Conservation (phyloP, 495 filamentous ascomycete species). For the Aspergillus indologenus region DNA sequence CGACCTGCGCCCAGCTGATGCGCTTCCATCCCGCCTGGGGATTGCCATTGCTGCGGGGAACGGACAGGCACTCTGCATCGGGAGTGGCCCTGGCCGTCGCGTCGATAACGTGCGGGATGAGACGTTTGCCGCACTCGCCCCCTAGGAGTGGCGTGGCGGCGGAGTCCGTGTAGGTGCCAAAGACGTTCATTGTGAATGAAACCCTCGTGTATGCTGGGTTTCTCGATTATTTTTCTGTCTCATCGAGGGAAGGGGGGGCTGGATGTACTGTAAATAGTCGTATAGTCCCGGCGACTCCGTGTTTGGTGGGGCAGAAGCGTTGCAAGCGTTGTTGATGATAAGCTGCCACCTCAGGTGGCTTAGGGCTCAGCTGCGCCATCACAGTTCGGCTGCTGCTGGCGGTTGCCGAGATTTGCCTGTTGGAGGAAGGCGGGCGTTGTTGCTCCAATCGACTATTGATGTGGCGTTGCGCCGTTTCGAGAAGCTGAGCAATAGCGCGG, state of each 20-base stretch:
- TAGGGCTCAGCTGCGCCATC: neutral
- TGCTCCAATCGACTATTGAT: neutral
- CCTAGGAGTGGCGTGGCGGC: slow-evolving; percentile 5
- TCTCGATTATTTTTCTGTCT: too few species aligned
- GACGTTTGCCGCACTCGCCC: slow-evolving; percentile 17
- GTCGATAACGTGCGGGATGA: slow-evolving; percentile 19
- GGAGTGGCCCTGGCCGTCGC: slow-evolving; percentile 17
- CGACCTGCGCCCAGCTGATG: slow-evolving; percentile 24
- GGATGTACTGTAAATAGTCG: too few species aligned
- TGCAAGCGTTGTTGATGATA: too few species aligned
- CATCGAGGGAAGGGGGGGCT: too few species aligned
- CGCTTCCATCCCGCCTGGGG: slow-evolving; percentile 26
- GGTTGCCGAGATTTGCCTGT: neutral
- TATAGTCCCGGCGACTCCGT: neutral
- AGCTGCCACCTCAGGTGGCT: too few species aligned
- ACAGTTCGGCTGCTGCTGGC: neutral
- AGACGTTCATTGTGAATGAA: slow-evolving; percentile 2
- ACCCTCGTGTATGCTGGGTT: neutral
- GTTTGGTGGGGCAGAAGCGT: neutral
- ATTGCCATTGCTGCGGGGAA: slow-evolving; percentile 14
- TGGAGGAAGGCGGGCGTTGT: neutral
- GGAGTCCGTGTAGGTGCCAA: slow-evolving; percentile 2
- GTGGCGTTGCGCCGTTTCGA: neutral
- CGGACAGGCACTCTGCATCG: slow-evolving; percentile 13
- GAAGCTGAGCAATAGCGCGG: neutral